Base-by-base conservation (phyloP, 768 basidiomycete genomes). In the Chlorophyllum brunneum region DNA sequence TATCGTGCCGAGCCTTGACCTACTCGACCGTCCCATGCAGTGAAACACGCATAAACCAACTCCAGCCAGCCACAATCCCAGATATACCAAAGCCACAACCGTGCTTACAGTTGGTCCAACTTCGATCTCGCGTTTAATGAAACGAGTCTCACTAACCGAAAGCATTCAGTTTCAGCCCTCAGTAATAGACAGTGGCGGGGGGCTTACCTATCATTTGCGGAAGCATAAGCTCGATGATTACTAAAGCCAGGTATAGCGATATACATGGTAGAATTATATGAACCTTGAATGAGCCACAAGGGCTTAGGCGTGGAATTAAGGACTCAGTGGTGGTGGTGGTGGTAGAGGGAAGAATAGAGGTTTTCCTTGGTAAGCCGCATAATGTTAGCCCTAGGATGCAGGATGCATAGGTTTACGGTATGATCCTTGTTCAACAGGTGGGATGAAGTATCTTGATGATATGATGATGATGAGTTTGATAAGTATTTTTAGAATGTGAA, bases 31-130 rank as follows among this genome's bases (percentile, higher is more conserved):
- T 2, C 51, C 29, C 26, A 24, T 9, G 26, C 51, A 53, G 18
- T 24, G 34, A 15, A 45, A 22, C n/a, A 42, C 30, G 8, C 43
- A 53, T 13, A 39, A 8, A 15, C 24, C 43, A 26, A 53, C 37
- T 18, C 51, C 51, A 15, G 24, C 41, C 8, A 53, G 2, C 51
- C 51, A 53, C 8, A 46, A 2, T 10, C 3, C 51, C 36, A 53
- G 37, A 23, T 53, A 53, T 6, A 53, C 18, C 26, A 53, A 11
- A 26, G 51, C 51, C 11, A 53, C 41, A 7, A 46, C 26, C 9
- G 44, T 45, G 36, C 51, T 53, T 2, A 40, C 41, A 26, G 51
- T 53, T n/a, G 43, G 10, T 9, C 36, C 36, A 2, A 53, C 51
- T 3, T 31, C 31, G 18, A 53, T 39, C 13, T 29, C 5, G 36